Percentiles rank a stretch among this genome's conserved stretches.
These are phyloP conservation scores for Candida verbasci DNA, from an alignment of 805 yeast genomes.

Conservation along the genomic window DNA sequence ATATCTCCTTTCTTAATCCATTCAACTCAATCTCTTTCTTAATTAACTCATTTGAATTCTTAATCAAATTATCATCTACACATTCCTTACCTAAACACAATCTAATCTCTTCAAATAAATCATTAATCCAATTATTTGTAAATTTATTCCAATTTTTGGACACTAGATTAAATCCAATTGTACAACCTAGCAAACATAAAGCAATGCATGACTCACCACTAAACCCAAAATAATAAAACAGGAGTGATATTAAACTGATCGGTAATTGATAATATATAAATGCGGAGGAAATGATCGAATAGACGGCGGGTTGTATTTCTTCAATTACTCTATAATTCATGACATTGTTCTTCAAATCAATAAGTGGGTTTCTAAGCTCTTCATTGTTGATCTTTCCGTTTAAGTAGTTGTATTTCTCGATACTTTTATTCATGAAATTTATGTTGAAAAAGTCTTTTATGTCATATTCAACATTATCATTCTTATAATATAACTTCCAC, in stretches of 20 bases:
- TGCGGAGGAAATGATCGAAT: slow-evolving; percentile 22
- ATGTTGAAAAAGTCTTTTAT: slow-evolving; percentile 33
- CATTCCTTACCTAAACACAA: slow-evolving; percentile 30
- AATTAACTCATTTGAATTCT: slow-evolving; percentile 25
- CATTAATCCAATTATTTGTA: slow-evolving; percentile 22
- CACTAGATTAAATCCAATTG: slow-evolving; percentile 38
- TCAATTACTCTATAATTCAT: slow-evolving; percentile 21
- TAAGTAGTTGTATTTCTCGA: slow-evolving; percentile 32
- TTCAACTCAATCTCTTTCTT: slow-evolving; percentile 11
- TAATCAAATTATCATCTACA: slow-evolving; percentile 33
- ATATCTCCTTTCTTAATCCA: slow-evolving; percentile 8
- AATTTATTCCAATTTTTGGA: slow-evolving; percentile 32
- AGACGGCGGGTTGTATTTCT: slow-evolving; percentile 38
- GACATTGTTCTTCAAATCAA: slow-evolving; percentile 24
- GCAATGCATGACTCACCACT: slow-evolving; percentile 29
- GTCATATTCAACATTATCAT: slow-evolving; percentile 41
- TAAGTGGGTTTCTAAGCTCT: slow-evolving; percentile 24
- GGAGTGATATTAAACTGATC: slow-evolving; percentile 23
- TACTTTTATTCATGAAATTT: slow-evolving; percentile 34
- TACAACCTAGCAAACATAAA: slow-evolving; percentile 33
- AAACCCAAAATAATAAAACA: slow-evolving; percentile 29
- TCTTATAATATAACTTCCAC: slow-evolving; percentile 40
- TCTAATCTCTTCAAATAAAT: slow-evolving; percentile 33
- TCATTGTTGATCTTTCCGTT: slow-evolving; percentile 32
- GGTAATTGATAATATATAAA: slow-evolving; percentile 37